phyloP scores from a whole-genome alignment of 2,329 filamentous ascomycete species.

The Lasiodiplodia sp. region DNA sequence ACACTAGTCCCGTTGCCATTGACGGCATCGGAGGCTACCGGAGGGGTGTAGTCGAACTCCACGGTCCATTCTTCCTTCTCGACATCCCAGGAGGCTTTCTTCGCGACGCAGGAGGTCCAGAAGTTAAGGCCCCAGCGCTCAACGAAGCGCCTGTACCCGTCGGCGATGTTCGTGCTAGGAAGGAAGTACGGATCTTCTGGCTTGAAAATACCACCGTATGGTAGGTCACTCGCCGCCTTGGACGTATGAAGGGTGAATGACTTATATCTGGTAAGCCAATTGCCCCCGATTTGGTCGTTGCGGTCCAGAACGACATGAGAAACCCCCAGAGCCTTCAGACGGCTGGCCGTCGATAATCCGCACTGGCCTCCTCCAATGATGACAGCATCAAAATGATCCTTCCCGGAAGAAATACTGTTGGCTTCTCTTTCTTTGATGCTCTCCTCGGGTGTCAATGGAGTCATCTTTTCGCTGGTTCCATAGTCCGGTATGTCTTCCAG shows the following conservation, averaged over 20 bases:
- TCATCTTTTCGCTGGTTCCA: slow-evolving; percentile 36
- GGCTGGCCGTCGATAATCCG: slow-evolving; percentile 53
- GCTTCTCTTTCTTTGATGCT: slow-evolving; percentile 41
- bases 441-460: slow-evolving; percentile 32
- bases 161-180: slow-evolving; percentile 44
- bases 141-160: slow-evolving; percentile 49
- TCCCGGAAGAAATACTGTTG: slow-evolving; percentile 39
- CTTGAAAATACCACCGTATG: slow-evolving; percentile 46
- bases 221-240: slow-evolving; percentile 50
- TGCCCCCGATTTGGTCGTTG: slow-evolving; percentile 52
- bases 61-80: slow-evolving; percentile 48
- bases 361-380: slow-evolving; percentile 53
- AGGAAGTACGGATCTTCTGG: slow-evolving; percentile 37
- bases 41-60: slow-evolving; percentile 40
- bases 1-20: slow-evolving; percentile 31
- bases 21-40: slow-evolving; percentile 29
- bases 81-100: slow-evolving; percentile 50
- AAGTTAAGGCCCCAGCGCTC: slow-evolving; percentile 49
- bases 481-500: slow-evolving; percentile 48
- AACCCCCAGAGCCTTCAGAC: slow-evolving; percentile 53
- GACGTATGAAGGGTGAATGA: slow-evolving; percentile 52
- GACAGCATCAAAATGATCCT: slow-evolving; percentile 28
- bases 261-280: slow-evolving; percentile 57
- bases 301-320: slow-evolving; percentile 55
- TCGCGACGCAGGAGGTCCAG: slow-evolving; percentile 48